Conservation (phyloP, 2,329 filamentous ascomycete genomes). For the Hypocrella siamensis region DNA sequence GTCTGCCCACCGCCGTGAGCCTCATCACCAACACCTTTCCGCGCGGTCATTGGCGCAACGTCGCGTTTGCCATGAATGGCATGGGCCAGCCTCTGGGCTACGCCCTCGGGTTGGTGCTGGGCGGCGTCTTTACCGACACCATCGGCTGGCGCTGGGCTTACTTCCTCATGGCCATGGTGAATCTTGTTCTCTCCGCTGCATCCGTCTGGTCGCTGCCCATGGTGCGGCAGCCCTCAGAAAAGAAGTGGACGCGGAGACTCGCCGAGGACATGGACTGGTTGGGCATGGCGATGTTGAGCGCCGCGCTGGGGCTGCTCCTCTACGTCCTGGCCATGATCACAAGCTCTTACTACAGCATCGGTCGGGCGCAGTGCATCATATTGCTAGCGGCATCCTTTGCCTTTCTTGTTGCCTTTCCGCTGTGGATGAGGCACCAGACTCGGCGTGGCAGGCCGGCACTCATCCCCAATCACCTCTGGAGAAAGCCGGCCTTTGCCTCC, state of each 20-base stretch:
- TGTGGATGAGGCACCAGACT: conserved; percentile 38
- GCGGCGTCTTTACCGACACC: conserved; percentile 30
- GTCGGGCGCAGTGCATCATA: conserved; percentile 22
- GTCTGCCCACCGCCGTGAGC: conserved; percentile 19
- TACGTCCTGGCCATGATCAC: conserved; percentile 33
- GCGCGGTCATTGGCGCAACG: conserved; percentile 19
- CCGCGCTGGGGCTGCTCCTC: conserved; percentile 29
- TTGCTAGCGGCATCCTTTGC: conserved; percentile 26
- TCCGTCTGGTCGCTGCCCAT: conserved; percentile 21
- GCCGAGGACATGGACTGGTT: conserved; percentile 35
- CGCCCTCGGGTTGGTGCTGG: conserved; percentile 30
- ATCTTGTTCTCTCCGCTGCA: conserved; percentile 17
- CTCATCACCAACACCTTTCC: conserved; percentile 21
- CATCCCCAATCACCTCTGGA: conserved; percentile 46
- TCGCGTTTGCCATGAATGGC: conserved; percentile 27
- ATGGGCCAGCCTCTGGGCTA: conserved; percentile 30
- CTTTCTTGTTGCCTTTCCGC: conserved; percentile 31
- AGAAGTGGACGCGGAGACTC: conserved; percentile 11
- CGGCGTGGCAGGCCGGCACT: conserved; percentile 31
- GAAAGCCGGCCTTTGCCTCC: conserved; percentile 34
- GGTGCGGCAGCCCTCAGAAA: conserved; percentile 8
- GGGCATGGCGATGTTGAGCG: conserved; percentile 27
- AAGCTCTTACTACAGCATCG: conserved; percentile 20
- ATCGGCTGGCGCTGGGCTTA: conserved; percentile 32
- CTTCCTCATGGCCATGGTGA: conserved; percentile 21